Conservation (phyloP, 73 alveolate genomes). For the Tetrahymena malaccensis region DNA sequence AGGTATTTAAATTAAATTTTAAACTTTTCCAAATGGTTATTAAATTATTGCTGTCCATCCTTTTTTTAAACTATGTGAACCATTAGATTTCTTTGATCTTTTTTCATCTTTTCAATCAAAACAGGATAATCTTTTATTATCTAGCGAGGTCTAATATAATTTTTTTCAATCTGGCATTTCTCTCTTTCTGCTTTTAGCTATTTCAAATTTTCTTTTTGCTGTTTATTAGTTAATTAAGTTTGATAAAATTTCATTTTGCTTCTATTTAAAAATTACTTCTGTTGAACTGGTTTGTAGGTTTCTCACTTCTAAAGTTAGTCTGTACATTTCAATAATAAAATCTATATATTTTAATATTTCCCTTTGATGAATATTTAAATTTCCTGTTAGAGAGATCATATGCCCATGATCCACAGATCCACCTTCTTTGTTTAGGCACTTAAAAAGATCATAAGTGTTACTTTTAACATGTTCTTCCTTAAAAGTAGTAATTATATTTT, state of each 20-base stretch:
- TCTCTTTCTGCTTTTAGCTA: neutral
- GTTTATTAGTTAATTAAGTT: neutral
- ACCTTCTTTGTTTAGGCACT: neutral
- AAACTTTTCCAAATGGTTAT: neutral
- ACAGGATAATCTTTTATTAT: neutral
- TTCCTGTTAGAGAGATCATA: neutral
- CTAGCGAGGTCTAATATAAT: neutral
- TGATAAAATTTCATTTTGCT: neutral
- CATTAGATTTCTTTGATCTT: neutral
- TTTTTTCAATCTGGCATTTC: neutral
- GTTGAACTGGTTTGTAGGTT: neutral
- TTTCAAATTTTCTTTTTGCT: neutral
- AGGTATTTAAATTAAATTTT: neutral
- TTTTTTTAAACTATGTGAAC: neutral
- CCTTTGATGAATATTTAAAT: neutral
- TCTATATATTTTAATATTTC: neutral
- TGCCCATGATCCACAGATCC: neutral
- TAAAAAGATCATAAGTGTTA: neutral
- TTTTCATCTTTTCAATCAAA: neutral
- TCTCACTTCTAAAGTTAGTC: neutral
- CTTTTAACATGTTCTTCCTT: neutral
- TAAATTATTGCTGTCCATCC: neutral
- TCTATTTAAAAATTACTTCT: neutral
- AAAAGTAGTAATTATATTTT: neutral
- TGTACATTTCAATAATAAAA: neutral